Conservation (phyloP, 2,329 filamentous ascomycete species). For the Verticillium albo-atrum region DNA sequence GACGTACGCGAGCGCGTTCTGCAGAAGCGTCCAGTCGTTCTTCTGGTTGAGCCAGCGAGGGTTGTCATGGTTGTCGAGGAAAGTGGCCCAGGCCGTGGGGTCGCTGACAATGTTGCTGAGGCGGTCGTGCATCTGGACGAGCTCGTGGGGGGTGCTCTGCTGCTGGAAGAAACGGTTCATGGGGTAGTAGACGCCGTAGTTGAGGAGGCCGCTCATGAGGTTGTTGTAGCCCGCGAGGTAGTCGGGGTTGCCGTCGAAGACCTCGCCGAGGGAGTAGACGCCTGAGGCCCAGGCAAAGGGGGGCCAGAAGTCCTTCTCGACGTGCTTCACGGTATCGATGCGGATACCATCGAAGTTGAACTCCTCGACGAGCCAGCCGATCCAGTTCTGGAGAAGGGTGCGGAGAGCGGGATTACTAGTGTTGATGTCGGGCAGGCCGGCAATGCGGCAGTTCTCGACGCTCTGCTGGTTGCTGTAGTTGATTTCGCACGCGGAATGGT, state of each 20-base stretch:
- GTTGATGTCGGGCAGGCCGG: constrained; percentile 58
- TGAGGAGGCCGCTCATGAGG: constrained; percentile 53
- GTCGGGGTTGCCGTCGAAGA: constrained; percentile 46
- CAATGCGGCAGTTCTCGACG: constrained; percentile 48
- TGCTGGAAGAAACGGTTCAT: constrained; percentile 33
- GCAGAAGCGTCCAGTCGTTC: constrained; percentile 48
- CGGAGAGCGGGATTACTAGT: constrained; percentile 48
- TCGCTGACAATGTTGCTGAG: constrained; percentile 35
- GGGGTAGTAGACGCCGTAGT: constrained; percentile 50
- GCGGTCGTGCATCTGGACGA: constrained; percentile 32
- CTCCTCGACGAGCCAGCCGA: constrained; percentile 49
- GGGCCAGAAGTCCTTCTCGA: constrained; percentile 54
- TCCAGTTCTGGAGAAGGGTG: constrained; percentile 52
- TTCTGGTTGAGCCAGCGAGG: constrained; percentile 48
- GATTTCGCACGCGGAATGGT: constrained; percentile 55
- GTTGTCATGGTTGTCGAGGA: constrained; percentile 58
- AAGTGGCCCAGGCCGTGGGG: constrained; percentile 41
- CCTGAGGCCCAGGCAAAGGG: constrained; percentile 48
- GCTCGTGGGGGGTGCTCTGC: constrained; percentile 29
- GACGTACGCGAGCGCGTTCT: constrained; percentile 59
- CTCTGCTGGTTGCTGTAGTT: constrained; percentile 48
- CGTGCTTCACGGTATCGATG: constrained; percentile 59
- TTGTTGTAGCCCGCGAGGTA: constrained; percentile 50
- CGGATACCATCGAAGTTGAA: constrained; percentile 60
- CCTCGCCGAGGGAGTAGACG: constrained; percentile 58